Conservation (phyloP, 2,329 filamentous ascomycete species). For the Trichoderma semiorbis region DNA sequence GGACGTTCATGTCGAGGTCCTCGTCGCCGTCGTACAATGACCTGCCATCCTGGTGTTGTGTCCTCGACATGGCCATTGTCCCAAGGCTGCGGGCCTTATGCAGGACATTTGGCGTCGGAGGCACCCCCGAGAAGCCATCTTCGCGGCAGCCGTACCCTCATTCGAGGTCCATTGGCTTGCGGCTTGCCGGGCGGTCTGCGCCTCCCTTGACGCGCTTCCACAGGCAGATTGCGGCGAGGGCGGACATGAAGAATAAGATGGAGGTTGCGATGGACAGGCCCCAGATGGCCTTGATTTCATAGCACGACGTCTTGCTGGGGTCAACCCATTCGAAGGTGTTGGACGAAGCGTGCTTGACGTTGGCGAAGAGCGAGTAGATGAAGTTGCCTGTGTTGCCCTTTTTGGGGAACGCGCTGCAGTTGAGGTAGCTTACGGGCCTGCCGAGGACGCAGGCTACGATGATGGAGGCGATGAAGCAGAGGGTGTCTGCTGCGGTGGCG, state of each 20-base stretch:
- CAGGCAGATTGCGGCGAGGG: slow-evolving; percentile 17
- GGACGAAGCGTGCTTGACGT: slow-evolving; percentile 28
- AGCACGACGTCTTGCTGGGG: slow-evolving; percentile 62
- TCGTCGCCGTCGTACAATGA: slow-evolving; percentile 24
- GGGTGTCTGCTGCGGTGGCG: background rate
- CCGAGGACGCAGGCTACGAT: background rate
- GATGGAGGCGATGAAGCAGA: background rate
- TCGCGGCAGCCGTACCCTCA: slow-evolving; percentile 50
- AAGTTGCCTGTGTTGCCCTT: slow-evolving; percentile 43
- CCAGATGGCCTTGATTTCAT: slow-evolving; percentile 85
- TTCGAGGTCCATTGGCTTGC: slow-evolving; percentile 45
- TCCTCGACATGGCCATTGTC: slow-evolving; percentile 33
- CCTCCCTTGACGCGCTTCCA: background rate
- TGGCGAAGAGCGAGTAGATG: slow-evolving; percentile 42
- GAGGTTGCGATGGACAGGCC: slow-evolving; percentile 77
- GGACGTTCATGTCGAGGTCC: slow-evolving; percentile 28
- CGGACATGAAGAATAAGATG: slow-evolving; percentile 50
- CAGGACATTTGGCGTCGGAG: slow-evolving; percentile 22
- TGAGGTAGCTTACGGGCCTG: slow-evolving; percentile 55
- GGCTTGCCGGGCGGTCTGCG: slow-evolving; percentile 17
- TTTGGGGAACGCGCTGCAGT: slow-evolving; percentile 57
- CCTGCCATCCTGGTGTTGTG: slow-evolving; percentile 27
- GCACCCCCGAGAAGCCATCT: slow-evolving; percentile 29
- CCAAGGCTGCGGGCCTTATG: slow-evolving; percentile 35
- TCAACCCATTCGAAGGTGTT: slow-evolving; percentile 45